Conservation (phyloP, 2,329 filamentous ascomycete species). For the Zarea fungicola region DNA sequence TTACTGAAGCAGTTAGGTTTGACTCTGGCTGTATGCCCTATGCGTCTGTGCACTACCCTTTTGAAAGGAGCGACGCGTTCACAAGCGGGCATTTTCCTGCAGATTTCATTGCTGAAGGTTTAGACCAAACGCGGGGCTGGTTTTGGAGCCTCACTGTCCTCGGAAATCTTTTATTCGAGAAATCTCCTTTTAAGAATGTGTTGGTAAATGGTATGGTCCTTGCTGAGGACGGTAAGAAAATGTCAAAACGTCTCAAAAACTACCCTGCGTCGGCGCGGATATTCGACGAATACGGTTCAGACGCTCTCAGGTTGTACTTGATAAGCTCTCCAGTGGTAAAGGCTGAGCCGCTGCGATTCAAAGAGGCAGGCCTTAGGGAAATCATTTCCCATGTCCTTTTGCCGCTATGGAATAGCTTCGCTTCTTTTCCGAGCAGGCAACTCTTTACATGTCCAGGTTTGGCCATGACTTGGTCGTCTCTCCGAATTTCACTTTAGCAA, state of each 20-base stretch:
- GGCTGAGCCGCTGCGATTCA: conserved; percentile 23
- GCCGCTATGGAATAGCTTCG: conserved; percentile 25
- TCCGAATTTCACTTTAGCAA: conserved; percentile 13
- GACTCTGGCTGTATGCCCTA: conserved; percentile 77
- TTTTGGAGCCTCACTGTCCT: conserved; percentile 24
- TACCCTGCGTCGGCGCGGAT: conserved; percentile 20
- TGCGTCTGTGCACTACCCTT: conserved; percentile 22
- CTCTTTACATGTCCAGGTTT: conserved; percentile 20
- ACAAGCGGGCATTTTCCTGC: conserved; percentile 20
- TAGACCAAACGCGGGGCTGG: conserved; percentile 26
- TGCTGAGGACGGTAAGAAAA: conserved; percentile 25
- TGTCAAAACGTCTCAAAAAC: conserved; percentile 26
- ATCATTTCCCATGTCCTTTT: conserved; percentile 22
- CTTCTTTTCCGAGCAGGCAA: conserved; percentile 23
- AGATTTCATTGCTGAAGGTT: conserved; percentile 24
- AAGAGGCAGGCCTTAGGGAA: conserved; percentile 22
- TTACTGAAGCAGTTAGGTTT: conserved; percentile 39
- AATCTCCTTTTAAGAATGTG: conserved; percentile 23
- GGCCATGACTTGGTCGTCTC: conserved; percentile 17
- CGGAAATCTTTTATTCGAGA: conserved; percentile 21
- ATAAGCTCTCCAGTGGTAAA: conserved; percentile 24
- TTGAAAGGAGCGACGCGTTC: conserved; percentile 21
- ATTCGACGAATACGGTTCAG: conserved; percentile 21
- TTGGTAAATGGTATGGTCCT: conserved; percentile 25
- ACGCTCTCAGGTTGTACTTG: conserved; percentile 24